phyloP scores from a whole-genome alignment of 2,329 filamentous ascomycete species.

The Colletotrichum orbiculare region DNA sequence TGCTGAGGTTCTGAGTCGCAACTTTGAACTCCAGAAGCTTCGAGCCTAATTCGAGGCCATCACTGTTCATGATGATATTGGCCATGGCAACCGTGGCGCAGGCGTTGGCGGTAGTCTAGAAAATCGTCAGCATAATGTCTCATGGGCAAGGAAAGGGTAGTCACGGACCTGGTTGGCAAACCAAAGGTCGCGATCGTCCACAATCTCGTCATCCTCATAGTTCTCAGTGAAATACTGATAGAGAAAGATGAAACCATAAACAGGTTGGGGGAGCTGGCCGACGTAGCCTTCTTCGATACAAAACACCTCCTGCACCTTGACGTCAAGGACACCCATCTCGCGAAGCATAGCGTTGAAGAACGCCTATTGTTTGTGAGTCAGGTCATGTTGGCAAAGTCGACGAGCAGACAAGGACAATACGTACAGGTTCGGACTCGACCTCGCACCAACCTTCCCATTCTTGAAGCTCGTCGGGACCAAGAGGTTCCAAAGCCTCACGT shows the following conservation, averaged over 20 bases:
- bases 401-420: slow-evolving; percentile 40
- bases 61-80: slow-evolving; percentile 91
- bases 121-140: not conserved
- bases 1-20: slow-evolving; percentile 74
- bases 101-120: slow-evolving; percentile 80
- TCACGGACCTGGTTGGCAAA: slow-evolving; percentile 86
- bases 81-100: slow-evolving; percentile 93
- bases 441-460: slow-evolving; percentile 82
- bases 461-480: slow-evolving; percentile 63
- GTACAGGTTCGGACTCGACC: slow-evolving; percentile 88
- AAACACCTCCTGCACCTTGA: slow-evolving; percentile 82
- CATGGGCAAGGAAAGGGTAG: not conserved
- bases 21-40: slow-evolving; percentile 78
- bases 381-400: not conserved
- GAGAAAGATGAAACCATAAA: slow-evolving; percentile 90
- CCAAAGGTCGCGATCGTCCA: slow-evolving; percentile 75
- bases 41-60: slow-evolving; percentile 74
- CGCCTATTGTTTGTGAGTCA: slow-evolving; percentile 58
- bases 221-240: slow-evolving; percentile 74
- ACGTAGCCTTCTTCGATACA: slow-evolving; percentile 75
- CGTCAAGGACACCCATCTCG: slow-evolving; percentile 78
- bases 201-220: slow-evolving; percentile 61
- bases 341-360: slow-evolving; percentile 88
- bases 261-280: slow-evolving; percentile 75
- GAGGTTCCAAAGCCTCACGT: slow-evolving; percentile 57